Conservation (phyloP, 1,284 basidiomycete genomes). For the Baeospora myosura region DNA sequence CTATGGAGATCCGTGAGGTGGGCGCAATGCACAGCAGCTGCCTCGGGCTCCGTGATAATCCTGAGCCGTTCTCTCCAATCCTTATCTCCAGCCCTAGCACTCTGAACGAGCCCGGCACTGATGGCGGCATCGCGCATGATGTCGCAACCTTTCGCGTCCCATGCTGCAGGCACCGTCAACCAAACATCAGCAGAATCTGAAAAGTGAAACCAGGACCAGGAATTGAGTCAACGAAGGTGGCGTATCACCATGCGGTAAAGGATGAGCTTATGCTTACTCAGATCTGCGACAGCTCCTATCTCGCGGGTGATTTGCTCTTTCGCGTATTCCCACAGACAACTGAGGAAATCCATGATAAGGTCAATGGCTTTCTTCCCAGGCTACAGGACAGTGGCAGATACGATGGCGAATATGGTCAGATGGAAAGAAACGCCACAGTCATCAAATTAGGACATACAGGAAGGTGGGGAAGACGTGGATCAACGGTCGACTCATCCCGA, state of each 20-base stretch:
- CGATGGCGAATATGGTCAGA: conserved; percentile 7
- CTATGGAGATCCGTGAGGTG: conserved; percentile 70
- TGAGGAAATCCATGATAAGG: conserved; percentile 72
- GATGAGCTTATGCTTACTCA: conserved; percentile 60
- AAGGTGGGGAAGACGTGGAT: conserved; percentile 69
- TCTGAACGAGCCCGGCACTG: conserved; percentile 67
- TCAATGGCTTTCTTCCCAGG: conserved; percentile 67
- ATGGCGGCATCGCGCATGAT: conserved; percentile 79
- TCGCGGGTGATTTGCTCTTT: conserved; percentile 77
- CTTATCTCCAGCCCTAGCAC: conserved; percentile 59
- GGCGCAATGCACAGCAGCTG: conserved; percentile 78
- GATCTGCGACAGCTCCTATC: conserved; percentile 73
- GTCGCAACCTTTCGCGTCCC: conserved; percentile 75
- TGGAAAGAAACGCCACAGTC: conserved; percentile 22
- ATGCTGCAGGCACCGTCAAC: conserved; percentile 78
- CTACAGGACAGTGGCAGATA: conserved; percentile 27
- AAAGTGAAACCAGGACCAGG: conserved; percentile 7
- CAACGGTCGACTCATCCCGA: conserved; percentile 57
- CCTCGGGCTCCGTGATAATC: conserved; percentile 82
- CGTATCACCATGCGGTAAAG: too few relatives aligned
- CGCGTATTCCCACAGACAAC: conserved; percentile 76
- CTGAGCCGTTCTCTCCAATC: conserved; percentile 70
- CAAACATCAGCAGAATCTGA: conserved; percentile 72
- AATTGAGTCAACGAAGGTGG: conserved; percentile 5
- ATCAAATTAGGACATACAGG: conserved; percentile 50